These are phyloP conservation scores for Ricinus communis DNA, from an alignment of 345 rosid species.

Conservation along the genomic window DNA sequence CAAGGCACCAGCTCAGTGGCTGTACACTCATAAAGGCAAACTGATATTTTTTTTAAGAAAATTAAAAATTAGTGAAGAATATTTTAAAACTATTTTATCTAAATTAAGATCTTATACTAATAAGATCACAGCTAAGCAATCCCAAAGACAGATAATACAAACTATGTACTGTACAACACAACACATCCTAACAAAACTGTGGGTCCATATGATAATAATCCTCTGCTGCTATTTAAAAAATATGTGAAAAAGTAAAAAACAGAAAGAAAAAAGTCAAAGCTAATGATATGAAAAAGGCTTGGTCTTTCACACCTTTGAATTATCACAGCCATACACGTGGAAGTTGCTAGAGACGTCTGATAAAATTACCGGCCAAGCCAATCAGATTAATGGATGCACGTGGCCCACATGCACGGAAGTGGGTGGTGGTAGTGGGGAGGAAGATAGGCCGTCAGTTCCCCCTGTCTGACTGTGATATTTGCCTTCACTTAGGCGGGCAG, in stretches of 20 bases:
- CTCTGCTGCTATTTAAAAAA: no score
- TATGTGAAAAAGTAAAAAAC: neutral
- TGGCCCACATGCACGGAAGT: conserved; percentile 20
- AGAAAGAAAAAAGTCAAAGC: neutral
- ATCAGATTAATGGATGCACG: neutral
- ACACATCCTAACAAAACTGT: neutral
- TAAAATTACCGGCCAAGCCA: neutral
- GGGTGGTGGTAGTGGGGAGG: conserved; percentile 8
- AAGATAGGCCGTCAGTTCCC: neutral
- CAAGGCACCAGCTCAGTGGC: no score
- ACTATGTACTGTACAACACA: neutral
- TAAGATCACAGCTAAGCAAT: neutral
- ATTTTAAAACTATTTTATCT: neutral
- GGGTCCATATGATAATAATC: neutral
- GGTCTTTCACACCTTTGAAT: neutral
- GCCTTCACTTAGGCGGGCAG: neutral
- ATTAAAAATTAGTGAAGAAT: no score
- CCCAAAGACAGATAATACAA: conserved; percentile 4
- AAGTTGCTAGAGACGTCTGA: neutral
- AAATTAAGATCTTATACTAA: neutral
- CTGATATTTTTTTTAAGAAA: no score
- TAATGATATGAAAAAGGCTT: neutral
- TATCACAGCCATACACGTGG: neutral
- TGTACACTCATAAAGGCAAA: no score
- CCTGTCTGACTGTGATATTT: neutral